Base-by-base conservation (phyloP, 2,329 filamentous ascomycete genomes). In the Verticillium alfalfae region DNA sequence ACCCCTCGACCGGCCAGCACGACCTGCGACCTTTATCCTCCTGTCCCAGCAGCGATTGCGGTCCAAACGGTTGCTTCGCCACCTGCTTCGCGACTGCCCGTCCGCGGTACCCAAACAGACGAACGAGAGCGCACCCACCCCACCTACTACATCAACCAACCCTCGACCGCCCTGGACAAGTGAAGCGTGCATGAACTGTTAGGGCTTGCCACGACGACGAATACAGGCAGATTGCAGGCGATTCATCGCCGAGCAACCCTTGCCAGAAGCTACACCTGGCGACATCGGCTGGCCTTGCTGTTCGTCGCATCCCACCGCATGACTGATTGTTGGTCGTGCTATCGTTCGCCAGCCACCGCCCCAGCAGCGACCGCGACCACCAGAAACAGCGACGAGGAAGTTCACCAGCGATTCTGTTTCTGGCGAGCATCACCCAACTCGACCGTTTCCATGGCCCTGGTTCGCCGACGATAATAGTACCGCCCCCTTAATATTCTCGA, bases 391-490 rank as follows among this genome's bases (percentile, higher is more conserved):
- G 45, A 5, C 45, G 22, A 22, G 22, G 10, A 1, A n/a, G n/a
- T 10, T 22, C 18, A 12, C 45, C 45, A 22, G 45, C n/a, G 45
- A 10, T 18, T 26, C 9, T 12, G 22, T 22, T 10, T 12, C 22
- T 26, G 18, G 13, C 45, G 18, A 49, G 9, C 8, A 12, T 22
- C 18, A 8, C n/a, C 18, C 13, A 8, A 10, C 12, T 49, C 45
- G 45, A 56, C 26, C 54, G 54, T 31, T 58, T 69, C 65, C 69
- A 79, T 79, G 76, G 76, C 57, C 39, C 26, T 22, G 12, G 39
- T 49, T 37, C 6, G 22, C 57, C 8, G 9, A 8, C 45, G 13
- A 26, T 12, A 22, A 18, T 49, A 49, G 7, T 49, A 49, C 9
- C 18, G 3, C 12, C 45, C 36, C 12, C 45, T 26, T 49, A 22